These are phyloP conservation scores for Lachancea meyersii DNA, from an alignment of 805 yeast genomes.

Conservation along the genomic window DNA sequence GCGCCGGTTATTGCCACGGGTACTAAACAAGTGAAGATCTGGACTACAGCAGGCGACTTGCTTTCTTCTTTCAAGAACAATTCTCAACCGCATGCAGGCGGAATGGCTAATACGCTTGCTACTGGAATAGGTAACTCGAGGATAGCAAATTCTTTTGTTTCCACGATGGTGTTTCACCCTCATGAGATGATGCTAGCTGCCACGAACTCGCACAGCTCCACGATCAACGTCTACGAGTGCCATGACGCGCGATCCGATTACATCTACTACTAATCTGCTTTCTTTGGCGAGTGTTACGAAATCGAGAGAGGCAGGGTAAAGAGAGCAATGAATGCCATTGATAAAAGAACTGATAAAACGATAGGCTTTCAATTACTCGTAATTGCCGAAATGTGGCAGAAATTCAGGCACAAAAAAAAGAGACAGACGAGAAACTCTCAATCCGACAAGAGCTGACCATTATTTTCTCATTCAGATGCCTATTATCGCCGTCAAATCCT, in stretches of 20 bases:
- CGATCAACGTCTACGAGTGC: constrained; percentile 57
- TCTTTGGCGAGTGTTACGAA: no score
- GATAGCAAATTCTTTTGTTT: constrained; percentile 43
- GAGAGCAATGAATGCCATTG: no score
- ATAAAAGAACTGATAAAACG: no score
- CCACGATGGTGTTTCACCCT: constrained; percentile 77
- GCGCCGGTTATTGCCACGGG: constrained; percentile 94
- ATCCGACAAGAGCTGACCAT: no score
- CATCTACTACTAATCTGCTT: constrained; percentile 7
- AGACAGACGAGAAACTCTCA: no score
- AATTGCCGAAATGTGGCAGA: no score
- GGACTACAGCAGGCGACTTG: constrained; percentile 79
- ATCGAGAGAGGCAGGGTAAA: no score
- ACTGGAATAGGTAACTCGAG: constrained; percentile 30
- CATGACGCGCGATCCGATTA: constrained; percentile 27
- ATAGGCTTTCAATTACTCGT: no score
- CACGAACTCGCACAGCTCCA: constrained; percentile 70
- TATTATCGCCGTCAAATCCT: no score
- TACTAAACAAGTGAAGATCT: constrained; percentile 66
- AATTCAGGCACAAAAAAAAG: no score
- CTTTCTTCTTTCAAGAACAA: constrained; percentile 49
- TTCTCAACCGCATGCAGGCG: constrained; percentile 22
- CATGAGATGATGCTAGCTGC: constrained; percentile 92
- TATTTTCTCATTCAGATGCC: no score
- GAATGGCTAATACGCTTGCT: constrained; percentile 30